phyloP scores from a whole-genome alignment of 352 stramenopile genomes.

The Phytophthora crassamura region DNA sequence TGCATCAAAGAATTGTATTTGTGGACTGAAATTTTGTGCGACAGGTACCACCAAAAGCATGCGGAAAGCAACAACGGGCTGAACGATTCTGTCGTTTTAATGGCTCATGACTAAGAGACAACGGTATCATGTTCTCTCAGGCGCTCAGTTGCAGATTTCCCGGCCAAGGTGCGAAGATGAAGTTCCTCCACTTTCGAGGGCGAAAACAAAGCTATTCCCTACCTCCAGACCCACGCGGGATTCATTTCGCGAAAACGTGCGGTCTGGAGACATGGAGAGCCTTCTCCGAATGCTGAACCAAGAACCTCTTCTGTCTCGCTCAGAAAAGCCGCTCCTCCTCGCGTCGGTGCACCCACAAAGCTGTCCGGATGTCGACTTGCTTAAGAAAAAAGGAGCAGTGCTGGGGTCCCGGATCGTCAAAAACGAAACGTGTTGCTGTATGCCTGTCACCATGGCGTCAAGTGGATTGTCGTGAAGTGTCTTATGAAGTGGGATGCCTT shows the following conservation, averaged over 20 bases:
- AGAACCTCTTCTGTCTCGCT: neutral
- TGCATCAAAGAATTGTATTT: too few species aligned
- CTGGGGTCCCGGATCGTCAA: constrained; percentile 5
- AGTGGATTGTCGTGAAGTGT: constrained; percentile 2
- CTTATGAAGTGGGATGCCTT: constrained; percentile 6
- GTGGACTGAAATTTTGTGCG: too few species aligned
- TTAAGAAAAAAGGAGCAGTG: constrained; percentile 2
- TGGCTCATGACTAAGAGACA: too few species aligned
- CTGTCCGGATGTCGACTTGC: constrained; percentile 5
- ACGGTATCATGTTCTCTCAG: too few species aligned
- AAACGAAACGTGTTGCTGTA: constrained; percentile 7
- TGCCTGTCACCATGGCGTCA: constrained; percentile 5
- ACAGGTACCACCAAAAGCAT: too few species aligned
- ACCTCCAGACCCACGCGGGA: neutral
- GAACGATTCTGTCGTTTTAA: too few species aligned
- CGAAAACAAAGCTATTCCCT: too few species aligned
- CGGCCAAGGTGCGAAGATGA: too few species aligned
- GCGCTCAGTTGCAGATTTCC: too few species aligned
- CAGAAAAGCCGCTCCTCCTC: constrained; percentile 1
- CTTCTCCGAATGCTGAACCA: constrained; percentile 3
- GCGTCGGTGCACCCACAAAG: constrained; percentile 1
- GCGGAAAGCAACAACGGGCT: too few species aligned
- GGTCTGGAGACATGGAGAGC: neutral
- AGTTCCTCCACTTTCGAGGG: too few species aligned
- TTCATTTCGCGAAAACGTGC: neutral